Evolutionary conservation across 345 rosid species (phyloP).

Genomic region (Eucalyptus pauciflora): DNA sequence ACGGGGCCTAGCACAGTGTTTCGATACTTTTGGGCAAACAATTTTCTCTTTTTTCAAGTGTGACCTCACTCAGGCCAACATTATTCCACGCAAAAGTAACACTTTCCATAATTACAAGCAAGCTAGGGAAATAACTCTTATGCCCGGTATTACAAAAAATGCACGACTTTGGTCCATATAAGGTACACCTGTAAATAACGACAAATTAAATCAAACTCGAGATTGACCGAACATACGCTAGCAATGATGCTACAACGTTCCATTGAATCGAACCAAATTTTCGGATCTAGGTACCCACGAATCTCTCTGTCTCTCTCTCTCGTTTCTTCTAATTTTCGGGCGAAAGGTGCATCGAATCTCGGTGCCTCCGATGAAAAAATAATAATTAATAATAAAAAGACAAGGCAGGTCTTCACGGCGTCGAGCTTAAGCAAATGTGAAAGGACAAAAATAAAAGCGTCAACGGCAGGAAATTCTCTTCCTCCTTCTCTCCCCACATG

Average conservation of each 20-base stretch:
- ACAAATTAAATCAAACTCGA: too few relatives aligned
- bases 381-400: too few relatives aligned
- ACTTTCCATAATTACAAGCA: not conserved
- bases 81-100: not conserved
- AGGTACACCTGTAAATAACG: too few relatives aligned
- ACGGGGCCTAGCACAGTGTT: rapidly evolving
- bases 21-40: rapidly evolving
- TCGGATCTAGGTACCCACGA: rapidly evolving
- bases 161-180: too few relatives aligned
- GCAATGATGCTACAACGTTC: too few relatives aligned
- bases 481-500: not conserved
- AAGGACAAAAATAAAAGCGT: not conserved
- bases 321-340: too few relatives aligned
- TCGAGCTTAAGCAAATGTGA: not conserved
- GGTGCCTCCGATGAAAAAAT: too few relatives aligned
- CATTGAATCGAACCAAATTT: too few relatives aligned
- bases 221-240: too few relatives aligned
- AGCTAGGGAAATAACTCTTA: not conserved
- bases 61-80: not conserved
- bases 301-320: too few relatives aligned
- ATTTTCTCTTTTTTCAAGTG: not conserved
- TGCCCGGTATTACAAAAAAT: rapidly evolving
- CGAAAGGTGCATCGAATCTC: too few relatives aligned
- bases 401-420: not conserved
- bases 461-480: not conserved